Conservation (phyloP, 2,329 filamentous ascomycete species). For the Amesomyces nigricolor region DNA sequence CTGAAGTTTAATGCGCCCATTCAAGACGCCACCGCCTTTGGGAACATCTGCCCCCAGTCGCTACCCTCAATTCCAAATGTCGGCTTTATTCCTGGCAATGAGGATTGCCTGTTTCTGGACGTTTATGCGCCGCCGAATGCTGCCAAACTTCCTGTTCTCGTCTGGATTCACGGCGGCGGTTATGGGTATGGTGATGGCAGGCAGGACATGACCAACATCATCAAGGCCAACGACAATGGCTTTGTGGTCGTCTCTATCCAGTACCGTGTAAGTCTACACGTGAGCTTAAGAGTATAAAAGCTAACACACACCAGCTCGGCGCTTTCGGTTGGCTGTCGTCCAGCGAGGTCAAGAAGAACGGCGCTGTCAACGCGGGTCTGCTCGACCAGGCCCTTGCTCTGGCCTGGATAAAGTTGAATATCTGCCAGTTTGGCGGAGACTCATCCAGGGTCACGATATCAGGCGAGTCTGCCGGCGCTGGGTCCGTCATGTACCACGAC, state of each 20-base stretch:
- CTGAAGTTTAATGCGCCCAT: constrained; percentile 28
- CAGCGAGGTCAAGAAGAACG: constrained; percentile 38
- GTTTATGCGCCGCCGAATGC: constrained; percentile 39
- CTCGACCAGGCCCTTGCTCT: constrained; percentile 28
- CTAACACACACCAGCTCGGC: constrained; percentile 19
- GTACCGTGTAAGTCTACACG: constrained; percentile 40
- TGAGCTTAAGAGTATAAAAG: constrained; percentile 1
- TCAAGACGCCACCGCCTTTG: constrained; percentile 29
- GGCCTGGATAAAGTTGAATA: constrained; percentile 27
- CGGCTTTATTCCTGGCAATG: constrained; percentile 24
- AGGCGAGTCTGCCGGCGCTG: constrained; percentile 29
- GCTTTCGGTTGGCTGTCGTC: constrained; percentile 56
- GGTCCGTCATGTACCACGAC: constrained; percentile 27
- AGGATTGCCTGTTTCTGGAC: constrained; percentile 42
- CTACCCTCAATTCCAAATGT: constrained; percentile 24
- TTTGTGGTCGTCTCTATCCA: constrained; percentile 29
- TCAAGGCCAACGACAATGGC: constrained; percentile 26
- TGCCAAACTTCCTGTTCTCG: constrained; percentile 47
- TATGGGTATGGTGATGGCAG: constrained; percentile 26
- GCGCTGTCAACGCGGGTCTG: constrained; percentile 25
- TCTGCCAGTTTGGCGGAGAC: constrained; percentile 29
- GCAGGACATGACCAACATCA: constrained; percentile 28
- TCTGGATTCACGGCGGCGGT: constrained; percentile 42
- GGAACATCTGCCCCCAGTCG: constrained; percentile 33
- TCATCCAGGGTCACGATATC: constrained; percentile 27